Conservation (phyloP, 192 early-diverging fungal genomes). For the Rhizophagus clarus region DNA sequence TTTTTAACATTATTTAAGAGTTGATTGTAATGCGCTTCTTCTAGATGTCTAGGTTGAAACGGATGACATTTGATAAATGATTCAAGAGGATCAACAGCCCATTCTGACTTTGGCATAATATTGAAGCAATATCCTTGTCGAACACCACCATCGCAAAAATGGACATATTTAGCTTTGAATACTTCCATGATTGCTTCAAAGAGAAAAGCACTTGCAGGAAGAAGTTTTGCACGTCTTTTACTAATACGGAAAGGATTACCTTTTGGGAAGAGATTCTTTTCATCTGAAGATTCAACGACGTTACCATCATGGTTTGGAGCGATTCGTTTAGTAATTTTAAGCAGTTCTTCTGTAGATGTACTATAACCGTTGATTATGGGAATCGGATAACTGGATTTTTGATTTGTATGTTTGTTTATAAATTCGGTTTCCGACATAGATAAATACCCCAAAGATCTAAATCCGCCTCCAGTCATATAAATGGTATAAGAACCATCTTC, state of each 20-base stretch:
- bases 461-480: constrained; percentile 59
- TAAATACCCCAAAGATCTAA: constrained; percentile 56
- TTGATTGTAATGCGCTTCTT: background rate
- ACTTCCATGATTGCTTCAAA: constrained; percentile 49
- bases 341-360: constrained; percentile 45
- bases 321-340: constrained; percentile 34
- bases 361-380: constrained; percentile 59
- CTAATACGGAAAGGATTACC: constrained; percentile 48
- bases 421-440: constrained; percentile 41
- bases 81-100: constrained; percentile 49
- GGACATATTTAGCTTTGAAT: constrained; percentile 41
- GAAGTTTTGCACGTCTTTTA: constrained; percentile 55
- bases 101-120: constrained; percentile 40
- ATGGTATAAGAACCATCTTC: constrained; percentile 41
- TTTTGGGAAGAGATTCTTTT: background rate
- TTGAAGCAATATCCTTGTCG: constrained; percentile 58
- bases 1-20: constrained; percentile 20
- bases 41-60: background rate
- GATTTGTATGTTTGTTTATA: no score
- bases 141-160: constrained; percentile 62
- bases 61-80: constrained; percentile 9
- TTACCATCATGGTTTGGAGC: constrained; percentile 37
- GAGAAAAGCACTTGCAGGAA: constrained; percentile 55
- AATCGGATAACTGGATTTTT: constrained; percentile 43
- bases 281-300: constrained; percentile 21